Evolutionary conservation across 495 filamentous ascomycete genomes (phyloP).

Genomic region (Oidiodendron maius): DNA sequence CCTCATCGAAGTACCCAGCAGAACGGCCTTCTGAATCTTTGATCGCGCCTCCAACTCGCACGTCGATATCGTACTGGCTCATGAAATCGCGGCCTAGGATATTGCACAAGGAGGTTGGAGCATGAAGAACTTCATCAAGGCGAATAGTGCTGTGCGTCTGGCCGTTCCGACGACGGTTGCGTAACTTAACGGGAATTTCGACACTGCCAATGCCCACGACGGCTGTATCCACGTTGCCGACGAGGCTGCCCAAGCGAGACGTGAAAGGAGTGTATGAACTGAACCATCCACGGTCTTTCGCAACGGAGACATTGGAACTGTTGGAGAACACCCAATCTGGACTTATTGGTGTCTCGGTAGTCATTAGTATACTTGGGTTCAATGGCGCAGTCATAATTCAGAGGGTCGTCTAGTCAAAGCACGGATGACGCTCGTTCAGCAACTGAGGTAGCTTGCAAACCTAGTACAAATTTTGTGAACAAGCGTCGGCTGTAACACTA

Average conservation of each 20-base stretch:
- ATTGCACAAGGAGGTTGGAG: constrained; percentile 13
- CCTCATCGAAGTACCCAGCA: constrained; percentile 7
- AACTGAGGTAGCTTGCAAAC: no score
- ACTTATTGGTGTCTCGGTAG: no score
- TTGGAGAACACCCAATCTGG: constrained; percentile 18
- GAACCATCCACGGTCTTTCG: constrained; percentile 18
- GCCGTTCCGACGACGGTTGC: neutral
- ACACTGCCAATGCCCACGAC: constrained; percentile 16
- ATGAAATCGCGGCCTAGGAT: constrained; percentile 10
- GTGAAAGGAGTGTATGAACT: constrained; percentile 15
- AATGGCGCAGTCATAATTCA: no score
- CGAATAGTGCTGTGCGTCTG: constrained; percentile 2
- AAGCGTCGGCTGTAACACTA: no score
- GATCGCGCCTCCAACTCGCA: neutral
- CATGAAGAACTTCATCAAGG: constrained; percentile 16
- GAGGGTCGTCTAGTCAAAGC: no score
- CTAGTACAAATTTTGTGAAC: no score
- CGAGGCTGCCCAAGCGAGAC: neutral
- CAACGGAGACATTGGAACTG: constrained; percentile 16
- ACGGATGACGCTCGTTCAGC: no score
- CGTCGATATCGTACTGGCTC: constrained; percentile 3
- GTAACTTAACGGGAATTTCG: constrained; percentile 12
- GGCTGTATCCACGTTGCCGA: neutral
- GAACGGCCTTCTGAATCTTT: constrained; percentile 1
- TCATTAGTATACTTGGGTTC: no score